These are phyloP conservation scores for Cucurbita ficifolia DNA, from an alignment of 306 rosid genomes.

Conservation along the genomic window DNA sequence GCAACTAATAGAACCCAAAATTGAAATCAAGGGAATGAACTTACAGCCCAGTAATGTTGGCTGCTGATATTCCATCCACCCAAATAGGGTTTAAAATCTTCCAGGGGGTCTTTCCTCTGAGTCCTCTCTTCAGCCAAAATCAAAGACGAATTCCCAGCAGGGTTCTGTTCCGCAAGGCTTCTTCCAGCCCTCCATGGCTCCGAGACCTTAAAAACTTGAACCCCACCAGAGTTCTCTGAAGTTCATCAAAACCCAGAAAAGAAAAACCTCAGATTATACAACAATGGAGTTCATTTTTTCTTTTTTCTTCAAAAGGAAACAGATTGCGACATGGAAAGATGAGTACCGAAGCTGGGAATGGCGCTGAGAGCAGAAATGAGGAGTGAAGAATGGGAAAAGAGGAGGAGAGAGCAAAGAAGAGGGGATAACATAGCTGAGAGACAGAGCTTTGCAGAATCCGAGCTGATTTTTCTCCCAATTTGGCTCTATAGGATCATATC, in stretches of 20 bases:
- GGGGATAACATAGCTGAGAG: slow-evolving; percentile 17
- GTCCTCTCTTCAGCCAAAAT: slow-evolving; percentile 46
- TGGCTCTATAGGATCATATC: neutral
- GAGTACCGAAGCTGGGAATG: neutral
- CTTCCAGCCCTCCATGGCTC: slow-evolving; percentile 42
- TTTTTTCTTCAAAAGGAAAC: neutral
- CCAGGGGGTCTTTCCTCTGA: slow-evolving; percentile 33
- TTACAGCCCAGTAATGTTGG: slow-evolving; percentile 37
- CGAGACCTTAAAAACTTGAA: slow-evolving; percentile 2
- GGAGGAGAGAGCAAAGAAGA: slow-evolving; percentile 3
- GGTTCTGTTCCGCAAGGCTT: slow-evolving; percentile 15
- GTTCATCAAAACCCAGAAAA: neutral
- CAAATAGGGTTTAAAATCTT: slow-evolving; percentile 27
- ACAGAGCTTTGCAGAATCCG: neutral
- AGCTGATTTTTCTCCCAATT: neutral
- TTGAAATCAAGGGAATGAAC: slow-evolving; percentile 1
- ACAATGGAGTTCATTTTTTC: neutral
- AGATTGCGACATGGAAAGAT: neutral
- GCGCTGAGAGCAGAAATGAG: slow-evolving; percentile 6
- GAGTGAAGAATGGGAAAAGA: slow-evolving; percentile 7
- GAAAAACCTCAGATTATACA: neutral
- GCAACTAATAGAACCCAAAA: neutral
- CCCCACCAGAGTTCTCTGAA: slow-evolving; percentile 10
- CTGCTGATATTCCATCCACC: slow-evolving; percentile 78
- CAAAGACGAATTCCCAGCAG: slow-evolving; percentile 23